Percentiles rank a stretch among this genome's conserved stretches.
phyloP scores from a whole-genome alignment of 2,329 filamentous ascomycete species.

The Penicillium brevicompactum region DNA sequence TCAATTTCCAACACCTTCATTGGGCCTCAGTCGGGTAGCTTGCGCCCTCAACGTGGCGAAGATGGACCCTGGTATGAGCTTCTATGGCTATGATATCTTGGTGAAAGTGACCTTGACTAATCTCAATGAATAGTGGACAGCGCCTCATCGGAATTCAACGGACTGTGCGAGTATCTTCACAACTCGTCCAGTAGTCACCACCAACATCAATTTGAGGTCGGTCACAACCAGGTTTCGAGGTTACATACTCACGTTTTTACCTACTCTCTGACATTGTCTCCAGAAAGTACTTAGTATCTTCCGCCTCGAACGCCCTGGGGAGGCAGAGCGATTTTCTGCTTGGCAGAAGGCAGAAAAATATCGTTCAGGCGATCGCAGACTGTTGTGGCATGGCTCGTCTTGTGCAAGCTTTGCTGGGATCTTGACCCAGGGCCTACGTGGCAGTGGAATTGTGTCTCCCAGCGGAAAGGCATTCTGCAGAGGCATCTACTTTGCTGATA shows the following conservation, averaged over 20 bases:
- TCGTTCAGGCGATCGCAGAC: conserved; percentile 2
- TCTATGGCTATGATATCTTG: background rate
- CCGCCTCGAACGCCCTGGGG: conserved; percentile 14
- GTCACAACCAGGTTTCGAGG: background rate
- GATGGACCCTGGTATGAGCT: conserved; percentile 3
- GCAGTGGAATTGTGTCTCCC: background rate
- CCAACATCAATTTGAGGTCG: background rate
- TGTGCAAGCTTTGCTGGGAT: conserved; percentile 16
- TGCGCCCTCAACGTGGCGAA: conserved; percentile 4
- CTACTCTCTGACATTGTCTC: background rate
- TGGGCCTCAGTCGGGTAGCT: background rate
- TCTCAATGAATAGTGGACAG: background rate
- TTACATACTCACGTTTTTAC: too few relatives aligned
- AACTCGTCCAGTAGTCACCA: background rate
- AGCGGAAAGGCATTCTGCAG: conserved; percentile 2
- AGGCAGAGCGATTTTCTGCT: conserved; percentile 8
- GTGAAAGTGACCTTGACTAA: background rate
- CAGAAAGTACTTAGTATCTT: conserved; percentile 12
- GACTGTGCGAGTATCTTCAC: conserved; percentile 5
- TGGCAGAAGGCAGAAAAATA: conserved; percentile 3
- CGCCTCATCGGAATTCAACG: conserved; percentile 1
- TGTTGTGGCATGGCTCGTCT: conserved; percentile 20
- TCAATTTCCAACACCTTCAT: background rate
- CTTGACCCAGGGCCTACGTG: conserved; percentile 16
- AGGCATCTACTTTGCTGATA: conserved; percentile 18